Evolutionary conservation across 1,139 yeast genomes (phyloP).

Genomic region (Debaryomycetaceae sp.): DNA sequence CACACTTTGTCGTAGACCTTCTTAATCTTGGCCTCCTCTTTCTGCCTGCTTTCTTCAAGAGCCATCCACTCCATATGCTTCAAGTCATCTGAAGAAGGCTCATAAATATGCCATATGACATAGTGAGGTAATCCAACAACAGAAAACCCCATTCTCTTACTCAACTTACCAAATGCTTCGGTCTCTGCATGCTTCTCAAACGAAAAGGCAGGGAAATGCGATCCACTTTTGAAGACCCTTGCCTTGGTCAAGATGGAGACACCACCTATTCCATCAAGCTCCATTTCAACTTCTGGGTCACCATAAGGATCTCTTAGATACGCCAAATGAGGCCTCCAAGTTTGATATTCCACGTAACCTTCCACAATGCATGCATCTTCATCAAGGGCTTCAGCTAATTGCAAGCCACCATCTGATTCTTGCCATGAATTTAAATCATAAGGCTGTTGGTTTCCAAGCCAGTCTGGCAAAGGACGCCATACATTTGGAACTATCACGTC

Average conservation of each 20-base stretch:
- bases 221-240: constrained; percentile 72
- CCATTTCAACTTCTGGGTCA: constrained; percentile 83
- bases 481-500: constrained; percentile 75
- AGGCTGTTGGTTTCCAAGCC: constrained; percentile 87
- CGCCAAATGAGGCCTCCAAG: constrained; percentile 91
- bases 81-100: constrained; percentile 81
- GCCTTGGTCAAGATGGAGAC: constrained; percentile 83
- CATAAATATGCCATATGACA: constrained; percentile 90
- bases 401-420: constrained; percentile 79
- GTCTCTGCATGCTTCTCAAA: constrained; percentile 92
- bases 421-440: constrained; percentile 91
- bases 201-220: constrained; percentile 88
- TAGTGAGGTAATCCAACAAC: constrained; percentile 88
- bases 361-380: constrained; percentile 91
- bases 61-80: constrained; percentile 98
- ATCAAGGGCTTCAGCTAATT: constrained; percentile 69
- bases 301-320: constrained; percentile 84
- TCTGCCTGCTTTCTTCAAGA: constrained; percentile 74
- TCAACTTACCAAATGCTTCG: constrained; percentile 87
- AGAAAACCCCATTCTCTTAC: constrained; percentile 74
- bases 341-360: constrained; percentile 88
- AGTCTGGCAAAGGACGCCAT: constrained; percentile 89
- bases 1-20: constrained; percentile 73
- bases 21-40: constrained; percentile 62
- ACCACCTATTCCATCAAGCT: constrained; percentile 88